Evolutionary conservation across 2,329 filamentous ascomycete genomes (phyloP).

Genomic region (Sclerotinia nivalis): DNA sequence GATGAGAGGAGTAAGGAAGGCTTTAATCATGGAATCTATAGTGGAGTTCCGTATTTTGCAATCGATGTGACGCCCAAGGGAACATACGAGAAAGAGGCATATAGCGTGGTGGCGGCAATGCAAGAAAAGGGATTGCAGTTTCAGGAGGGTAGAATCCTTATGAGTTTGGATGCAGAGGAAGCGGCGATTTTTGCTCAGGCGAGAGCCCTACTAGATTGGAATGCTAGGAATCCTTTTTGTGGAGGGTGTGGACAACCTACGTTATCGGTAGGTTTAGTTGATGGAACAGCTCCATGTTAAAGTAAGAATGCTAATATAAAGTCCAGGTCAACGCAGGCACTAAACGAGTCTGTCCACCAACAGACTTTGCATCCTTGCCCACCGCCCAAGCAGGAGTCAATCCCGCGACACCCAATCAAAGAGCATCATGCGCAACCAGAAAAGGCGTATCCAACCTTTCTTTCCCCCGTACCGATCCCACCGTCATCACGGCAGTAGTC

Average conservation of each 20-base stretch:
- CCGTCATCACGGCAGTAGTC: constrained; percentile 90
- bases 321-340: constrained; percentile 63
- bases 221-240: constrained; percentile 88
- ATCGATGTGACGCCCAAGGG: constrained; percentile 80
- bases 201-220: constrained; percentile 90
- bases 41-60: constrained; percentile 82
- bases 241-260: constrained; percentile 84
- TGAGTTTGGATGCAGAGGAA: constrained; percentile 50
- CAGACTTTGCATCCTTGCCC: constrained; percentile 53
- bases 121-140: constrained; percentile 66
- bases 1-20: constrained; percentile 61
- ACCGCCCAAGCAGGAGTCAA: constrained; percentile 45
- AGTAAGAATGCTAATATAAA: neutral
- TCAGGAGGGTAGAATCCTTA: constrained; percentile 61
- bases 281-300: neutral
- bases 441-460: constrained; percentile 85
- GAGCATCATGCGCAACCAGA: constrained; percentile 76
- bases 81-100: constrained; percentile 60
- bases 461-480: constrained; percentile 84
- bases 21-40: constrained; percentile 64
- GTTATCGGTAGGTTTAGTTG: constrained; percentile 55
- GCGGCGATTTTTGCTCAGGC: constrained; percentile 91
- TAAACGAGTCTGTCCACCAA: constrained; percentile 76
- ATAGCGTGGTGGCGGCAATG: constrained; percentile 58
- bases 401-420: constrained; percentile 48